A percentile compares a stretch with the other conserved stretches of the same genome.
phyloP scores from a whole-genome alignment of 257 asterid species.

The Echites panduratus region DNA sequence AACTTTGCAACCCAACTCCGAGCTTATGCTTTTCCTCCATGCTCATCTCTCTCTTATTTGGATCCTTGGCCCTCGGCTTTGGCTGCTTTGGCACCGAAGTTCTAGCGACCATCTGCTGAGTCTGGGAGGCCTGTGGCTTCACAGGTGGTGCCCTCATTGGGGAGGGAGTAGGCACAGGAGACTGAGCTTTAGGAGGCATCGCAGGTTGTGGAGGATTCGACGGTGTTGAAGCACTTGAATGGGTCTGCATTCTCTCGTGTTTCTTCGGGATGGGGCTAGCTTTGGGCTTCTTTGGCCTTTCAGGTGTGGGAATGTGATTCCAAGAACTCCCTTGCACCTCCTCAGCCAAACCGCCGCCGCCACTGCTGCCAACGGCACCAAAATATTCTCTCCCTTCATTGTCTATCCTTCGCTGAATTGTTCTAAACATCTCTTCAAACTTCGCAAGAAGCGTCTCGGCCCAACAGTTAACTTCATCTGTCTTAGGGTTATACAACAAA shows the following conservation, averaged over 20 bases:
- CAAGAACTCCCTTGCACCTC: slow-evolving; percentile 85
- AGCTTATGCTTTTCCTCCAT: slow-evolving; percentile 95
- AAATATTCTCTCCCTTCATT: slow-evolving; percentile 25
- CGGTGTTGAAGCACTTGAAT: slow-evolving; percentile 65
- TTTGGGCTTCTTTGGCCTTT: slow-evolving; percentile 42
- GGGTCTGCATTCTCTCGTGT: slow-evolving; percentile 50
- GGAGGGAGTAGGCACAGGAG: slow-evolving; percentile 36
- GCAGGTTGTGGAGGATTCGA: slow-evolving; percentile 19
- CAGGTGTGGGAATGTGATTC: slow-evolving; percentile 52
- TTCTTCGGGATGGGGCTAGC: slow-evolving; percentile 37
- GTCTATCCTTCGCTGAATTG: slow-evolving; percentile 51
- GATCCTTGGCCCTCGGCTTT: slow-evolving; percentile 90
- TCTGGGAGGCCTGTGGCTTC: slow-evolving; percentile 32
- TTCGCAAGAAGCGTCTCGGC: slow-evolving; percentile 53
- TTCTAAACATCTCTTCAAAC: slow-evolving; percentile 75
- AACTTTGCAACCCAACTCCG: slow-evolving; percentile 78
- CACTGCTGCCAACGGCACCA: slow-evolving; percentile 18
- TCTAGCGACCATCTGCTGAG: slow-evolving; percentile 25
- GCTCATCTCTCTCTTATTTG: slow-evolving; percentile 80
- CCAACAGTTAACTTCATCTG: slow-evolving; percentile 56
- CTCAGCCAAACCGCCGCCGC: slow-evolving; percentile 22
- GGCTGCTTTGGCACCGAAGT: slow-evolving; percentile 49
- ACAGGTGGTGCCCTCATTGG: slow-evolving; percentile 50
- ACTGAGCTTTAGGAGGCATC: slow-evolving; percentile 14
- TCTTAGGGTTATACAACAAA: slow-evolving; percentile 77